Evolutionary conservation across 2,329 filamentous ascomycete genomes (phyloP).

Genomic region (Colletotrichum sp.): DNA sequence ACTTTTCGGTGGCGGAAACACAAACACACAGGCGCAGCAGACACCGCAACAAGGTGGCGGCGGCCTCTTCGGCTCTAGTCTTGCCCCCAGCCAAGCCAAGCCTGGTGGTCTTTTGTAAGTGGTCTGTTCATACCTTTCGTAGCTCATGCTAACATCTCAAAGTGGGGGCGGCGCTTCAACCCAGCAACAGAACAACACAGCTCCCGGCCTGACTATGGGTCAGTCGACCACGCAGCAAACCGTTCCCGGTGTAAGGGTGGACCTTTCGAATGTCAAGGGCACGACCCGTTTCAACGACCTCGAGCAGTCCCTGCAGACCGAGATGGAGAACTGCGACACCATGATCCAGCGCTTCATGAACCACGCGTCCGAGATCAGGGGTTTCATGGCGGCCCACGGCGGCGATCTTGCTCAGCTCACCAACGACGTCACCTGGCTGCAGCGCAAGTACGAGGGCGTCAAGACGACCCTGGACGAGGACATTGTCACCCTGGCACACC

Average conservation of each 20-base stretch:
- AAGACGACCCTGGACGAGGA: conserved; percentile 58
- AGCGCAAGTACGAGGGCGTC: conserved; percentile 51
- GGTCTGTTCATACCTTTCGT: background rate
- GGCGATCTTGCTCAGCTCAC: conserved; percentile 51
- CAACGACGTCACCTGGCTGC: conserved; percentile 53
- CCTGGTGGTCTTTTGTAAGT: conserved; percentile 35
- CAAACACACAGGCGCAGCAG: conserved; percentile 23
- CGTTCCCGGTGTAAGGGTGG: conserved; percentile 77
- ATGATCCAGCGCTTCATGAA: conserved; percentile 82
- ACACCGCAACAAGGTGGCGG: conserved; percentile 17
- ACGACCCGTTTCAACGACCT: conserved; percentile 94
- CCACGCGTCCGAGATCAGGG: conserved; percentile 77
- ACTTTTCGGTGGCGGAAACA: conserved; percentile 32
- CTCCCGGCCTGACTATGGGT: conserved; percentile 49
- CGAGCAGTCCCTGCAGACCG: conserved; percentile 77
- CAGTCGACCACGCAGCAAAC: conserved; percentile 58
- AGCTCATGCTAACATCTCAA: background rate
- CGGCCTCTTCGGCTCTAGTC: conserved; percentile 38
- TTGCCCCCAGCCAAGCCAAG: conserved; percentile 27
- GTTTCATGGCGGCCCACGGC: conserved; percentile 65
- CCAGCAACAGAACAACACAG: conserved; percentile 23
- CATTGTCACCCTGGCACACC: conserved; percentile 65
- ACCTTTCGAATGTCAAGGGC: conserved; percentile 77
- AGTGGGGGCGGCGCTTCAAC: conserved; percentile 12
- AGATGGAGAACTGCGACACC: conserved; percentile 79